Evolutionary conservation across 2,329 filamentous ascomycete genomes (phyloP).

Genomic region (Penicillium paneum): DNA sequence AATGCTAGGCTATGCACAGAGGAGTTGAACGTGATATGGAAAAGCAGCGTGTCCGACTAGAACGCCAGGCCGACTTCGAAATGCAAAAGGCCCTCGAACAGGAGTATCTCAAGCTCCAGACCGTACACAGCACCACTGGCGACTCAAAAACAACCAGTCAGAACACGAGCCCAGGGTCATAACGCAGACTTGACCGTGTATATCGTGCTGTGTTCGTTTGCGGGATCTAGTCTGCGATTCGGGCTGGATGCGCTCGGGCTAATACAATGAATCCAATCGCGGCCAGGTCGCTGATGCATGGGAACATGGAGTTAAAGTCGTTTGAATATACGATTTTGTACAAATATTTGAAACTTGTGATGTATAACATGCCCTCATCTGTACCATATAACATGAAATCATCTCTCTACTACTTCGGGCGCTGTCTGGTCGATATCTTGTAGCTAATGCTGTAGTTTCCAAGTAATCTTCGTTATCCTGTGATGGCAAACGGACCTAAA

Average conservation of each 20-base stretch:
- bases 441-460: background rate
- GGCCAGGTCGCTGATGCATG: background rate
- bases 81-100: constrained; percentile 80
- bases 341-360: constrained; percentile 4
- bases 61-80: constrained; percentile 92
- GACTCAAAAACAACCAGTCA: constrained; percentile 19
- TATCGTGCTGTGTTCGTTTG: background rate
- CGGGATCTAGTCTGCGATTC: background rate
- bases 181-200: background rate
- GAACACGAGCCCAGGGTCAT: constrained; percentile 24
- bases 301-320: constrained; percentile 3
- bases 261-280: background rate
- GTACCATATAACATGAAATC: constrained; percentile 7
- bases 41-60: constrained; percentile 82
- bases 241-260: background rate
- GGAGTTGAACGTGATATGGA: constrained; percentile 94
- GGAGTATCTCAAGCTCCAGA: constrained; percentile 87
- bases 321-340: constrained; percentile 4
- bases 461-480: background rate
- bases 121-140: constrained; percentile 57
- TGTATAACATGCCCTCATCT: background rate
- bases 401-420: background rate
- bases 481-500: background rate
- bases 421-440: background rate
- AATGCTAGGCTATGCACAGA: constrained; percentile 76